Conservation (phyloP, 2,329 filamentous ascomycete species). For the Kalaharituber pfeilii region DNA sequence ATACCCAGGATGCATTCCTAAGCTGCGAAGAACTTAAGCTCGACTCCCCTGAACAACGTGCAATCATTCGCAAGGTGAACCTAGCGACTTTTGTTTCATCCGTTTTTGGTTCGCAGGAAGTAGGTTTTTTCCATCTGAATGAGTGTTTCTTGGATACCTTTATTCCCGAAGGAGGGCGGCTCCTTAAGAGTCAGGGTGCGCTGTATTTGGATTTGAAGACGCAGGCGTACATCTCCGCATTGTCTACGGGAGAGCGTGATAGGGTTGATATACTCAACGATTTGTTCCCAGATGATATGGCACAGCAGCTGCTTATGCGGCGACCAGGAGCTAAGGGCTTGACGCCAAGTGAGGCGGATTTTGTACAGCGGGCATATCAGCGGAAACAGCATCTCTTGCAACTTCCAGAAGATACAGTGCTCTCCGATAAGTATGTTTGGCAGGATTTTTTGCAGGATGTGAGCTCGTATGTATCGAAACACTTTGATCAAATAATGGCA, state of each 20-base stretch:
- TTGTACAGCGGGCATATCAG: slow-evolving; percentile 37
- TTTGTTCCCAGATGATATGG: slow-evolving; percentile 42
- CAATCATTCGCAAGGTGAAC: slow-evolving; percentile 46
- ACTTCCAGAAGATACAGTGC: slow-evolving; percentile 34
- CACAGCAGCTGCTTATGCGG: slow-evolving; percentile 36
- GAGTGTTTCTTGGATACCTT: slow-evolving; percentile 47
- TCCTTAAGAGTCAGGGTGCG: slow-evolving; percentile 43
- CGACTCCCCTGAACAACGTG: slow-evolving; percentile 36
- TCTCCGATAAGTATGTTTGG: slow-evolving; percentile 46
- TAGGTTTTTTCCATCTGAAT: slow-evolving; percentile 46
- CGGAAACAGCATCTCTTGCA: slow-evolving; percentile 40
- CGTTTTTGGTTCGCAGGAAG: slow-evolving; percentile 46
- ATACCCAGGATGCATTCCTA: slow-evolving; percentile 40
- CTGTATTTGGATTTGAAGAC: slow-evolving; percentile 49
- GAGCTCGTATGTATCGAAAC: slow-evolving; percentile 40
- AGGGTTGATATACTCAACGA: slow-evolving; percentile 41
- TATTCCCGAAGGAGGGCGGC: slow-evolving; percentile 39
- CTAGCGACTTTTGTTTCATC: slow-evolving; percentile 46
- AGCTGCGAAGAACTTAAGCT: slow-evolving; percentile 37
- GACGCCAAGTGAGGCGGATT: slow-evolving; percentile 42
- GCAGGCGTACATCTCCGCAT: slow-evolving; percentile 46
- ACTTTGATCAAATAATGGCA: slow-evolving; percentile 36
- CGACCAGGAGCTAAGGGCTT: slow-evolving; percentile 38
- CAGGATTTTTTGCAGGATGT: slow-evolving; percentile 44
- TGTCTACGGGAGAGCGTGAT: slow-evolving; percentile 38